Evolutionary conservation across 495 filamentous ascomycete genomes (phyloP).

Genomic region (Rhizodiscina lignyota): DNA sequence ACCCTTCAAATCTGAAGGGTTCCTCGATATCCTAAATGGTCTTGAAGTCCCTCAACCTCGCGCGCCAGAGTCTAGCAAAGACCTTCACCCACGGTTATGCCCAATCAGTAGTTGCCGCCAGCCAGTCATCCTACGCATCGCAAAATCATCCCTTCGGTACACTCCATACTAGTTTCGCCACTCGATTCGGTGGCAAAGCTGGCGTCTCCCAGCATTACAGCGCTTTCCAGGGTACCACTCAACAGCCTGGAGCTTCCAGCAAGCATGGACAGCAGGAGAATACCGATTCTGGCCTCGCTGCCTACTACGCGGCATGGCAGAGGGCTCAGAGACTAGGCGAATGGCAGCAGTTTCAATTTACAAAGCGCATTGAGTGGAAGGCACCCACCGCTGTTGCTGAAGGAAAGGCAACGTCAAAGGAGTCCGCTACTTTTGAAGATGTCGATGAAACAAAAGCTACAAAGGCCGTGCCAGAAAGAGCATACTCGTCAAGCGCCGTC

Average conservation of each 20-base stretch:
- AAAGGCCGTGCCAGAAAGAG: constrained; percentile 23
- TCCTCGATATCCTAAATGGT: constrained; percentile 54
- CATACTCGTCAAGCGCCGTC: constrained; percentile 31
- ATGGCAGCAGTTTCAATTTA: constrained; percentile 83
- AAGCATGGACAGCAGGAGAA: constrained; percentile 28
- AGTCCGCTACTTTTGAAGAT: constrained; percentile 23
- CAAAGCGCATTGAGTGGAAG: constrained; percentile 75
- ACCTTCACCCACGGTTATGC: constrained; percentile 94
- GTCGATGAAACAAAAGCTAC: constrained; percentile 29
- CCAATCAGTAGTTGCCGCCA: constrained; percentile 90
- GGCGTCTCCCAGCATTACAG: constrained; percentile 48
- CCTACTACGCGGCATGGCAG: constrained; percentile 80
- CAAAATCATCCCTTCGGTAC: constrained; percentile 35
- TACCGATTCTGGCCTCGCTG: constrained; percentile 38
- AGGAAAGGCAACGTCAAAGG: constrained; percentile 24
- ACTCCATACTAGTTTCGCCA: constrained; percentile 27
- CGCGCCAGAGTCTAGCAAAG: constrained; percentile 92
- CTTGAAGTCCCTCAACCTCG: constrained; percentile 75
- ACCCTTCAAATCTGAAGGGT: constrained; percentile 28
- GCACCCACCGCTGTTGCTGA: constrained; percentile 33
- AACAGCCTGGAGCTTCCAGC: constrained; percentile 12
- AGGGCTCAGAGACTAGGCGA: constrained; percentile 63
- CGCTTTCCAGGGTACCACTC: constrained; percentile 43
- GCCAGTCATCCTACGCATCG: constrained; percentile 76
- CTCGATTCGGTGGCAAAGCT: constrained; percentile 38